phyloP scores from a whole-genome alignment of 2,329 filamentous ascomycete species.

The Coniella lustricola region DNA sequence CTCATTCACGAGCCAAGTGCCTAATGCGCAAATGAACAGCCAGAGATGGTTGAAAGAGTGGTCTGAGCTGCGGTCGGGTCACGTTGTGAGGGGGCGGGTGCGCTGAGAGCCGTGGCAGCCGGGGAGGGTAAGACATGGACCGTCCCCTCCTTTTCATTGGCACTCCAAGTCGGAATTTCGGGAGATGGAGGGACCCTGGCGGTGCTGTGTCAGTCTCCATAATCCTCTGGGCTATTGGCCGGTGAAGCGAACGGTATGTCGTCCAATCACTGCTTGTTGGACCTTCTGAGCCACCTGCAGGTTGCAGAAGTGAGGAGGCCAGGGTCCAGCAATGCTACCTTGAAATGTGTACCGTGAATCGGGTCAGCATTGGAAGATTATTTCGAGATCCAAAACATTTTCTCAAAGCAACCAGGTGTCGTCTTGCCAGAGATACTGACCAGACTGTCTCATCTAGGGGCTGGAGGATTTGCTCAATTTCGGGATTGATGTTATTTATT shows the following conservation, averaged over 20 bases:
- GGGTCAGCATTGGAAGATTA: too few relatives aligned
- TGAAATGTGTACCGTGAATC: too few relatives aligned
- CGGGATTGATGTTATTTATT: too few relatives aligned
- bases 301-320: too few relatives aligned
- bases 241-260: neutral
- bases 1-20: too few relatives aligned
- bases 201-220: neutral
- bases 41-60: neutral
- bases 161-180: neutral
- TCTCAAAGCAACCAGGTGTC: too few relatives aligned
- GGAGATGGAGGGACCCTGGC: neutral
- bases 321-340: too few relatives aligned
- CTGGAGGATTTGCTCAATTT: too few relatives aligned
- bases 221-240: neutral
- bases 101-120: neutral
- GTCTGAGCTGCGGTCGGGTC: neutral
- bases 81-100: neutral
- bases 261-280: neutral
- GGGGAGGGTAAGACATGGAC: neutral
- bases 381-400: too few relatives aligned
- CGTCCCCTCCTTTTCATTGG: constrained; percentile 2
- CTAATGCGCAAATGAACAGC: too few relatives aligned
- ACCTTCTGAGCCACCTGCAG: neutral
- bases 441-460: too few relatives aligned
- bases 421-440: too few relatives aligned